Evolutionary conservation across 2,329 filamentous ascomycete species (phyloP), one percentile per base, ranked within the genome.

Genomic region (Ophiostoma ips): DNA sequence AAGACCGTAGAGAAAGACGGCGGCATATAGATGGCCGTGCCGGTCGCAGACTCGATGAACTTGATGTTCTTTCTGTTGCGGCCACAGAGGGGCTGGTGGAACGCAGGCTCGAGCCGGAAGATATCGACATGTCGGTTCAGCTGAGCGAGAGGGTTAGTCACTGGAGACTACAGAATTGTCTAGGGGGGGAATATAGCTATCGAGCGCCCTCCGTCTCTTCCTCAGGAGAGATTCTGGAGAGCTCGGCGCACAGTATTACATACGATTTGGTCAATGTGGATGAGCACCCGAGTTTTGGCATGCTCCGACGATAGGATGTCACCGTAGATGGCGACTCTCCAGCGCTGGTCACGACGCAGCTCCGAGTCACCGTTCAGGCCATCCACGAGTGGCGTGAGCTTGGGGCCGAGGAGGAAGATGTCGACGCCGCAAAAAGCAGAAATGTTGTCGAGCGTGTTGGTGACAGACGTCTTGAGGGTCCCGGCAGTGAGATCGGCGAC

Each of bases 51-150:
- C 67, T 98, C 92, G 61, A 98, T 95, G 60, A 92, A 71, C 71
- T 96, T 96, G 70, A 98, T 95, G 64, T 95, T 95, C 71, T 95
- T 94, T 58, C 92, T 79, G 58, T 89, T 90, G 46, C 92, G 85
- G 46, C 92, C 92, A 64, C 89, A 95, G 46, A 96, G 81, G 50
- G 95, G 75, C 52, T 88, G 92, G 64, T 98, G 92, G 63, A 95
- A 77, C 24, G 87, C 86, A 46, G 90, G 70, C 58, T 95, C 89
- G 52, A 95, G 74, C 61, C 85, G 84, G 60, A 88, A 80, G 45
- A 76, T 79, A 64, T 95, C 88, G 49, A 92, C 83, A 51, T 79
- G 70, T 56, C 83, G 79, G 50, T 80, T 79, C 53, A 87, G 80
- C 81, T 85, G 41, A 28, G n/a, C 10, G 10, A 21, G 18, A 21